Conservation (phyloP, 306 rosid species). For the Parietaria judaica region DNA sequence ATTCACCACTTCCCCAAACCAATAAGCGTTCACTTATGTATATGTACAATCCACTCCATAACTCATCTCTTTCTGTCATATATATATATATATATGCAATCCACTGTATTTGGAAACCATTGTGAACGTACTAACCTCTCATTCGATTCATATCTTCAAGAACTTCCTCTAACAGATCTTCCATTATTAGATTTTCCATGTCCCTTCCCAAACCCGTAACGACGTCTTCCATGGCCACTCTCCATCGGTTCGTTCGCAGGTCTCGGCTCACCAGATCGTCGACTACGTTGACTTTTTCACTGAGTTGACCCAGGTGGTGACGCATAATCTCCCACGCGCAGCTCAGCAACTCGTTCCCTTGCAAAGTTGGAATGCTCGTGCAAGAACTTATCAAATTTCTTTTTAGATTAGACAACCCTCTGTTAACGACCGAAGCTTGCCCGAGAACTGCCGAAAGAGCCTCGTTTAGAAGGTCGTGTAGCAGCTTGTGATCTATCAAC, state of each 20-base stretch:
- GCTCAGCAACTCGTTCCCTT: slow-evolving; percentile 57
- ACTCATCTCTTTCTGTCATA: slow-evolving; percentile 24
- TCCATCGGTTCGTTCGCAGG: slow-evolving; percentile 50
- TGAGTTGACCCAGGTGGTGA: slow-evolving; percentile 32
- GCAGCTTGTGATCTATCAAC: slow-evolving; percentile 37
- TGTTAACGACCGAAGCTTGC: slow-evolving; percentile 36
- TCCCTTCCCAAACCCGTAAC: slow-evolving; percentile 46
- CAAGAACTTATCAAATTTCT: slow-evolving; percentile 39
- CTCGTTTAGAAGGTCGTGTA: slow-evolving; percentile 74
- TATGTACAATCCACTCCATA: slow-evolving; percentile 25
- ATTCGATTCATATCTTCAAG: slow-evolving; percentile 40
- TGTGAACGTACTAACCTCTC: slow-evolving; percentile 22
- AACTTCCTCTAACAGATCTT: slow-evolving; percentile 66
- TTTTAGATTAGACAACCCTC: slow-evolving; percentile 27
- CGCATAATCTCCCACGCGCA: slow-evolving; percentile 53
- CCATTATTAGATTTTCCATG: slow-evolving; percentile 50
- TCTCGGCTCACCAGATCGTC: slow-evolving; percentile 63
- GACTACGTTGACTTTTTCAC: slow-evolving; percentile 36
- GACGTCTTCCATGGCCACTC: slow-evolving; percentile 43
- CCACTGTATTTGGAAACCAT: slow-evolving; percentile 19
- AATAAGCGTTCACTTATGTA: slow-evolving; percentile 16
- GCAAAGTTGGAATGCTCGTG: slow-evolving; percentile 35
- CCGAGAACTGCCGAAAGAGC: slow-evolving; percentile 61
- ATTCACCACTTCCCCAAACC: slow-evolving; percentile 24
- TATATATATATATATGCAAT: slow-evolving; percentile 26